phyloP scores from a whole-genome alignment of 1,139 yeast species.

The Blastobotrys arbuscula region DNA sequence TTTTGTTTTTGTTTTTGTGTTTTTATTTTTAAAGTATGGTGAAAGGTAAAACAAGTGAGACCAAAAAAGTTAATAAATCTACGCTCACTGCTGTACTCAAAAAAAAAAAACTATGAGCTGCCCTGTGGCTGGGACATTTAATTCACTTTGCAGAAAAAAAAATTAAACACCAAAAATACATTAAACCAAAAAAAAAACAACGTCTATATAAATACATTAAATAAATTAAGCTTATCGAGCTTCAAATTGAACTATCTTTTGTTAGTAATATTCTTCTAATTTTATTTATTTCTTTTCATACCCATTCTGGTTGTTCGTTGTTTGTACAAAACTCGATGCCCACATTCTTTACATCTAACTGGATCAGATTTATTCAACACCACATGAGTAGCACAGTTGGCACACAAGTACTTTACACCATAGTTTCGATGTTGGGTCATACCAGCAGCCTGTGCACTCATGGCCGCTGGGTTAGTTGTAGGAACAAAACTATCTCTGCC shows the following conservation, averaged over 20 bases:
- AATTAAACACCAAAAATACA: not conserved
- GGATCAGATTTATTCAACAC: constrained; percentile 91
- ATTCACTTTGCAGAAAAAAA: not conserved
- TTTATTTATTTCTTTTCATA: constrained; percentile 27
- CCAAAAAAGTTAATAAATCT: too few relatives aligned
- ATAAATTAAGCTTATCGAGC: constrained; percentile 41
- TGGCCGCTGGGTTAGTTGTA: constrained; percentile 64
- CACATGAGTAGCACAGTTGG: constrained; percentile 89
- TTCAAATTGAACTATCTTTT: constrained; percentile 50
- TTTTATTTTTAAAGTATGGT: too few relatives aligned
- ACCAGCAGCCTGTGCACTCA: constrained; percentile 63
- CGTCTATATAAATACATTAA: not conserved
- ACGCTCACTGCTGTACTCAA: too few relatives aligned
- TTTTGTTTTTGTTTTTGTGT: too few relatives aligned
- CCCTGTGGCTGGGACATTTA: too few relatives aligned
- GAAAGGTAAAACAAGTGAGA: too few relatives aligned
- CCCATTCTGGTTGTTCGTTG: constrained; percentile 97
- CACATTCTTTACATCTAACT: constrained; percentile 97
- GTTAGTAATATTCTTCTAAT: not conserved
- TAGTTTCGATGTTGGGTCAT: constrained; percentile 64
- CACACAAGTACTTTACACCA: constrained; percentile 92
- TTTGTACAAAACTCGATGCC: constrained; percentile 94
- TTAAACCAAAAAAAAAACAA: not conserved
- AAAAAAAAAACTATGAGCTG: too few relatives aligned
- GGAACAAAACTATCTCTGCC: constrained; percentile 89